Conservation (phyloP, 306 rosid genomes). For the Ormosia emarginata region DNA sequence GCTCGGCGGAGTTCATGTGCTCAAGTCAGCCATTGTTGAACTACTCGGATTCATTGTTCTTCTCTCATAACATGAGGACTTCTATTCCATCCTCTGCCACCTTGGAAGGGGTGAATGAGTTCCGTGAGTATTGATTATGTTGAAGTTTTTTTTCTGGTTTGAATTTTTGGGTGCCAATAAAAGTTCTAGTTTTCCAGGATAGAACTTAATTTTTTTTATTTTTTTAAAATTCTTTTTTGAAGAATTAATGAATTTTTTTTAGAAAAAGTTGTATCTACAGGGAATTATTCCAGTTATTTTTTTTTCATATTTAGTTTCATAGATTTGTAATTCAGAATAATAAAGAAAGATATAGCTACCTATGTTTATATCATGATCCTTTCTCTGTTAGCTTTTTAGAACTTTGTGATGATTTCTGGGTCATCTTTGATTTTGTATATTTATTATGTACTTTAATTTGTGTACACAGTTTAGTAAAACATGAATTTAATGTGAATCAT, state of each 20-base stretch:
- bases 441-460: neutral
- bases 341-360: slow-evolving; percentile 22
- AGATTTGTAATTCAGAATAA: slow-evolving; percentile 10
- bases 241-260: neutral
- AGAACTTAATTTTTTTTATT: slow-evolving; percentile 23
- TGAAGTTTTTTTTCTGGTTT: neutral
- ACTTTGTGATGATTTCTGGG: neutral
- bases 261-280: neutral
- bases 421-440: neutral
- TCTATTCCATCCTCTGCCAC: slow-evolving; percentile 27
- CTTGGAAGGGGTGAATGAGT: slow-evolving; percentile 29
- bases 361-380: neutral
- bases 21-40: slow-evolving; percentile 38
- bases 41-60: slow-evolving; percentile 35
- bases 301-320: neutral
- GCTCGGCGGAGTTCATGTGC: slow-evolving; percentile 35
- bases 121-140: slow-evolving; percentile 26
- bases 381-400: neutral
- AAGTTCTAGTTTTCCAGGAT: slow-evolving; percentile 37
- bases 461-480: neutral
- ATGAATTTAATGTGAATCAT: neutral
- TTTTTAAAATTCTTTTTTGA: neutral
- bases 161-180: slow-evolving; percentile 24
- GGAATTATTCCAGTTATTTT: neutral
- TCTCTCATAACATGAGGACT: slow-evolving; percentile 28